Base-by-base conservation (phyloP, 495 filamentous ascomycete species). In the Aspergillus ostianus region DNA sequence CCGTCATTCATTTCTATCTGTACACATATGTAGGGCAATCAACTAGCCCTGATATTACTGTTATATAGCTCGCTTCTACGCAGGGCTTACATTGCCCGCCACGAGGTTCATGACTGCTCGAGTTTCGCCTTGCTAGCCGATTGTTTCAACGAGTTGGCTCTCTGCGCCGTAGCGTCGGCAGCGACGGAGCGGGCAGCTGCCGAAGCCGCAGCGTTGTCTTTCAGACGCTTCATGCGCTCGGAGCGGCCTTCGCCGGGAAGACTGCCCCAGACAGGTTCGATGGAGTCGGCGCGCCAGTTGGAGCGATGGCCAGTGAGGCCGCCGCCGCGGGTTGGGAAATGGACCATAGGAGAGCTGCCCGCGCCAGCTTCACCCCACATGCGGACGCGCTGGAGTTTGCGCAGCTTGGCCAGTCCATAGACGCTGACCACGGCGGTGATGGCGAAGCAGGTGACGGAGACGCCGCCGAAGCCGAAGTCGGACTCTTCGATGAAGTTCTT, bases 401-500 rank as follows among this genome's bases (percentile, higher is more conserved):
- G 84, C 47, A 98, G 82, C 71, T 90, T 93, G 21, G 80, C 80
- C 19, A 98, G 77, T 6, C 93, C 92, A 71, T 90, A 95, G 45
- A 80, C 77, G 73, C 88, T 91, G 56, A 95, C 90, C 9, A 91
- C 59, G 44, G 84, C 83, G 15, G 88, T 89, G 73, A 94, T 86
- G 53, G 88, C 73, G 58, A 90, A 81, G 57, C 88, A 93, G 62
- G 82, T 80, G 15, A 73, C 78, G 4, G 86, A 90, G 61, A 98
- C 86, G 47, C 82, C 85, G 27, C 80, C 78, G 71, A 98, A 97
- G 10, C 93, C 94, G 67, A 92, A 80, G 71, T 91, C 86, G n/a
- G 90, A 91, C 73, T 98, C 94, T 77, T 98, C 94, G 62, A 98
- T 88, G 73, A 98, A 98, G 73, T 98, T 98, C 69, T 96, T 95